These are phyloP conservation scores for Verticillium klebahnii DNA, from an alignment of 2,329 filamentous ascomycete genomes.

Conservation along the genomic window DNA sequence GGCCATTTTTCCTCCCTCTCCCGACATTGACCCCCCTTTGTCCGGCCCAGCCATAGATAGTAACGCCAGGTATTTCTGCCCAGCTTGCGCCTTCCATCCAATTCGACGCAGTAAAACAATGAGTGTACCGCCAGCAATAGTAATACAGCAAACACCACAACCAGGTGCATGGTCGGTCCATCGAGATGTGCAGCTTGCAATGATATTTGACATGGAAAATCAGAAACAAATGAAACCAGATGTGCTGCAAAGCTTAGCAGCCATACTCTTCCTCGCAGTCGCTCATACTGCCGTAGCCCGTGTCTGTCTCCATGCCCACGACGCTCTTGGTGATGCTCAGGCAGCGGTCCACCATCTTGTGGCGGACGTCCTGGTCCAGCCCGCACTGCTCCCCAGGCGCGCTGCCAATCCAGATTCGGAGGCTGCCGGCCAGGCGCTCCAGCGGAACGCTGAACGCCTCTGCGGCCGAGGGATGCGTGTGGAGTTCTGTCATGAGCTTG, in stretches of 20 bases:
- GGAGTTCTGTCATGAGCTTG: conserved; percentile 51
- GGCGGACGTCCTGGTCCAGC: conserved; percentile 45
- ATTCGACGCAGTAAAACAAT: neutral
- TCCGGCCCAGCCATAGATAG: neutral
- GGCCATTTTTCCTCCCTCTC: neutral
- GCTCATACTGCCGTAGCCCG: conserved; percentile 55
- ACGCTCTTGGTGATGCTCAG: conserved; percentile 50
- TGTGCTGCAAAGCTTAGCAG: conserved; percentile 5
- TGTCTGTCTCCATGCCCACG: conserved; percentile 56
- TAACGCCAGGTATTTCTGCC: neutral
- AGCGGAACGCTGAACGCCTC: conserved; percentile 43
- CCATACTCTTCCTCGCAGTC: conserved; percentile 35
- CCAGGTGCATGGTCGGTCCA: neutral
- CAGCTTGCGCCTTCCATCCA: neutral
- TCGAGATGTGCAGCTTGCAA: neutral
- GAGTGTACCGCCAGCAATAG: neutral
- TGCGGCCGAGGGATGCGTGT: conserved; percentile 40
- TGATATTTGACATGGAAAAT: neutral
- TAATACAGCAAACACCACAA: neutral
- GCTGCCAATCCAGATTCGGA: conserved; percentile 59
- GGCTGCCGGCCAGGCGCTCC: conserved; percentile 51
- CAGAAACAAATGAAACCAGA: neutral
- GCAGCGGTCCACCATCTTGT: conserved; percentile 51
- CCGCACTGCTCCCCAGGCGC: conserved; percentile 44
- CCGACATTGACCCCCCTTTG: neutral